Evolutionary conservation across 768 basidiomycete genomes (phyloP), one percentile per base, ranked within the genome.

Genomic region (Tremella yokohamensis): DNA sequence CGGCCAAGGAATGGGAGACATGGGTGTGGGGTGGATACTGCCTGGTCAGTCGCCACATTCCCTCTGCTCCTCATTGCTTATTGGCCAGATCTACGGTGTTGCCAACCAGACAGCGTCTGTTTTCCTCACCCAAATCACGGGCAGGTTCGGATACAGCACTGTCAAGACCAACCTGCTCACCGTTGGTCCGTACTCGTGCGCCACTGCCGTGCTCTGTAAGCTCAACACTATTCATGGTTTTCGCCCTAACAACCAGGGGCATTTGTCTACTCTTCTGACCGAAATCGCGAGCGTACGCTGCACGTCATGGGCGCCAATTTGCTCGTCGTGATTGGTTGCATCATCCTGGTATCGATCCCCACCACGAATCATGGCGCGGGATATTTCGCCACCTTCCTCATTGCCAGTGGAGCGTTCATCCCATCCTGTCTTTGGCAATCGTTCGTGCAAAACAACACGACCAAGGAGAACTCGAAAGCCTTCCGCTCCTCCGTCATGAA

Each of bases 51-150:
- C 38, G 3, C 15, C 44, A 20, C 26, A 20, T 16, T 47, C 20
- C 3, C 6, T 38, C 29, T n/a, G 8, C 13, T n/a, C 37, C n/a
- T 42, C 6, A 4, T 18, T 19, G 24, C 37, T 39, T 7, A 59
- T 54, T 34, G n/a, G n/a, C 3, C 29, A 61, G 55, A 57, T 54
- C 22, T 66, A 66, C 29, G 64, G 64, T 24, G 57, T 59, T 18
- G 64, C 61, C 18, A 55, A 51, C 26, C 44, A 47, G 7, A 66
- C 64, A 0, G 61, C 61, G 7, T 25, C 37, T 8, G 53, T 44
- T 29, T 62, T 62, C 44, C 52, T 62, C 1, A 51, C 57, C 1
- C 61, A 62, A 40, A 62, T 62, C 61, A 48, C 54, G n/a, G 57
- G 57, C 3, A 13, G 57, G 12, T 52, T 58, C 44, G 52, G 52